These are phyloP conservation scores for Candida vaughaniae DNA, from an alignment of 805 yeast genomes.

Conservation along the genomic window DNA sequence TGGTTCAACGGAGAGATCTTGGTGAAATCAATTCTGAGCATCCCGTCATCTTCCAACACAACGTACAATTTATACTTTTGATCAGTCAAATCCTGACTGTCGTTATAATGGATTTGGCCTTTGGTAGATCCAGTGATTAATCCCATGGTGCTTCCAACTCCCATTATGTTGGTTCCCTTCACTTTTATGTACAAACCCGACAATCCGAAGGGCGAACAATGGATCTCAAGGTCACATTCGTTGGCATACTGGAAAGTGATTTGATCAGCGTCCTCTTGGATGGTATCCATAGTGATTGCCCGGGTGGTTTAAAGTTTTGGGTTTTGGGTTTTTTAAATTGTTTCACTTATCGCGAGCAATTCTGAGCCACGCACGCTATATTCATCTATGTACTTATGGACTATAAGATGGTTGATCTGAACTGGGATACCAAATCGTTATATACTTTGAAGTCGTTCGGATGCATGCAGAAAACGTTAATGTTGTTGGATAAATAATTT, in stretches of 20 bases:
- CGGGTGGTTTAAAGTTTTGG: no score
- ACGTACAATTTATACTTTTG: conserved; percentile 51
- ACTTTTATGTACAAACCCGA: conserved; percentile 51
- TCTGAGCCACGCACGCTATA: no score
- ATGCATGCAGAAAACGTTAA: conserved; percentile 19
- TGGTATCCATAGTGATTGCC: conserved; percentile 7
- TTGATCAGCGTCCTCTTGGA: conserved; percentile 11
- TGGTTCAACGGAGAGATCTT: conserved; percentile 34
- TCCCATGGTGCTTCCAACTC: conserved; percentile 58
- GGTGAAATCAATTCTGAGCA: conserved; percentile 51
- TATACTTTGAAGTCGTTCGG: conserved; percentile 12
- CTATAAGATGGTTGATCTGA: no score
- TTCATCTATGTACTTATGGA: no score
- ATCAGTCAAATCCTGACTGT: conserved; percentile 43
- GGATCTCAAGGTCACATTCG: conserved; percentile 52
- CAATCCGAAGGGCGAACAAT: conserved; percentile 57
- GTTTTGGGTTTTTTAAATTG: no score
- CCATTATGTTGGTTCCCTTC: conserved; percentile 48
- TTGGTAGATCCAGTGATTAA: conserved; percentile 51
- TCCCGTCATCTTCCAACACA: conserved; percentile 44
- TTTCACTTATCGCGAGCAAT: no score
- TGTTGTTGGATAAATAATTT: conserved; percentile 32
- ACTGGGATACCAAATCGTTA: conserved; percentile 5
- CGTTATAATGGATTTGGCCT: conserved; percentile 50
- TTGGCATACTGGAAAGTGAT: conserved; percentile 43